These are phyloP conservation scores for Endotrypanum monterogeii DNA, from an alignment of 208 protist genomes.

Conservation along the genomic window DNA sequence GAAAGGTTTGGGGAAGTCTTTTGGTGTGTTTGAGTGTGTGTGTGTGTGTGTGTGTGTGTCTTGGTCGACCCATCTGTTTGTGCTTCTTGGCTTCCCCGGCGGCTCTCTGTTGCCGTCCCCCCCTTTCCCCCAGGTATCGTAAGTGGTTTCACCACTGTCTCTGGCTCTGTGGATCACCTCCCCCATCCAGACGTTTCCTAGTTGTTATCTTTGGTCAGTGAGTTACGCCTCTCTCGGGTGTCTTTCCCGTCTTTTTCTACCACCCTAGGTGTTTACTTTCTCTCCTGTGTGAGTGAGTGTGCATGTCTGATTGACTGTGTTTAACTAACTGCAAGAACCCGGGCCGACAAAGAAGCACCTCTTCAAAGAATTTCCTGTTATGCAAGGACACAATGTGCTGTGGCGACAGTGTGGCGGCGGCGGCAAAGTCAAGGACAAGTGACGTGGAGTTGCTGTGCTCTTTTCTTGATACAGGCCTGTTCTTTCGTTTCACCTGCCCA, in stretches of 20 bases:
- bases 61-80: not conserved
- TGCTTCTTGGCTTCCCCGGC: not conserved
- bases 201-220: not conserved
- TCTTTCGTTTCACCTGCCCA: not conserved
- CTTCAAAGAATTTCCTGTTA: not conserved
- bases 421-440: not conserved
- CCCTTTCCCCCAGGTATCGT: not conserved
- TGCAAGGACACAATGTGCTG: not conserved
- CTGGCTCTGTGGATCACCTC: not conserved
- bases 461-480: not conserved
- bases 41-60: not conserved
- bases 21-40: not conserved
- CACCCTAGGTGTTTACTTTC: constrained; percentile 2
- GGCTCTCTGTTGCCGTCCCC: not conserved
- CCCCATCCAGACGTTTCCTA: not conserved
- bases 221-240: not conserved
- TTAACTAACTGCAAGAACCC: not conserved
- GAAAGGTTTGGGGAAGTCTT: not conserved
- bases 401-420: not conserved
- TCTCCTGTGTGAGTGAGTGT: constrained; percentile 4
- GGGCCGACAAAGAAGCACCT: not conserved
- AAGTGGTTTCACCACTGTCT: not conserved
- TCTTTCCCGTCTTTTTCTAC: constrained; percentile 6
- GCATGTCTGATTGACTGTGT: not conserved
- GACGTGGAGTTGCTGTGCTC: not conserved